Conservation (phyloP, 192 early-diverging fungal genomes). For the Kappamyces sp. region DNA sequence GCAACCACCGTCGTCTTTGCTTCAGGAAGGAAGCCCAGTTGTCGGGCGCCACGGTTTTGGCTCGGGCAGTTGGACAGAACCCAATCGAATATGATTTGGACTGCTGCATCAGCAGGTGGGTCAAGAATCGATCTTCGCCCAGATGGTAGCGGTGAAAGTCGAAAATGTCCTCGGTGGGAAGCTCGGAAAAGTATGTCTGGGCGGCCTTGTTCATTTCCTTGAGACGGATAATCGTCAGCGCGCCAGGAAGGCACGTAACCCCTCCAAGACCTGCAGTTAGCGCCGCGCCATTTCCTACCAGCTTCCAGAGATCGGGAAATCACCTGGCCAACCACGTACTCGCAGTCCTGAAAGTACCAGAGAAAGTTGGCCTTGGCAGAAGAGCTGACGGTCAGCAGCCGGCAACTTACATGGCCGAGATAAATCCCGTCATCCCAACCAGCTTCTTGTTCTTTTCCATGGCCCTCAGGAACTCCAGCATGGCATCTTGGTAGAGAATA, state of each 20-base stretch:
- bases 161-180: constrained; percentile 29
- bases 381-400: constrained; percentile 1
- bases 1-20: constrained; percentile 42
- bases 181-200: constrained; percentile 30
- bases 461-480: constrained; percentile 29
- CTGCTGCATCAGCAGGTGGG: constrained; percentile 41
- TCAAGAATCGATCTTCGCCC: constrained; percentile 47
- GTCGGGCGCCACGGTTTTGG: constrained; percentile 41
- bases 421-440: constrained; percentile 32
- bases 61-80: constrained; percentile 33
- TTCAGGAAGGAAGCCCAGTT: constrained; percentile 28
- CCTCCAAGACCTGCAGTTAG: constrained; percentile 16
- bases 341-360: constrained; percentile 39
- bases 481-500: constrained; percentile 22
- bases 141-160: constrained; percentile 38
- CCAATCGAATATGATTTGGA: constrained; percentile 22
- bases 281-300: not conserved
- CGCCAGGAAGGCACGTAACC: constrained; percentile 38
- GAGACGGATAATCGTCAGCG: constrained; percentile 35
- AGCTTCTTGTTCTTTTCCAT: constrained; percentile 26
- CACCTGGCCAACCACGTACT: constrained; percentile 42
- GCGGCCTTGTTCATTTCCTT: constrained; percentile 24
- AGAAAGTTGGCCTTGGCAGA: constrained; percentile 16
- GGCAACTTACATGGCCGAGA: constrained; percentile 9
- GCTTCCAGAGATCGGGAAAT: constrained; percentile 31